Conservation (phyloP, 1,139 yeast species). For the Blastobotrys niveus region DNA sequence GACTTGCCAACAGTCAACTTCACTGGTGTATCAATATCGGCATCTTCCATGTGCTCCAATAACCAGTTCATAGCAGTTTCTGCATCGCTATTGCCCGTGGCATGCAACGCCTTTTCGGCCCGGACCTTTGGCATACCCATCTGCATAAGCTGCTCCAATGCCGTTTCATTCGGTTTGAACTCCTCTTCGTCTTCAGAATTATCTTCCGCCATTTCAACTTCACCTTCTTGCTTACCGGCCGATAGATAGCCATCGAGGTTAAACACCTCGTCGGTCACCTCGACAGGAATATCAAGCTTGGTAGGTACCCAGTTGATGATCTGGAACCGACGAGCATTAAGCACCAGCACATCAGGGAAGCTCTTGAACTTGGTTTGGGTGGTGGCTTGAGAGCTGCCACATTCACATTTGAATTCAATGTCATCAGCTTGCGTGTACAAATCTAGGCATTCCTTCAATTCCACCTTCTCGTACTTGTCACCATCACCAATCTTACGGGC, state of each 20-base stretch:
- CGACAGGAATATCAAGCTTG: conserved; percentile 69
- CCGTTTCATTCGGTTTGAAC: conserved; percentile 55
- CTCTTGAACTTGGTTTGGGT: conserved; percentile 49
- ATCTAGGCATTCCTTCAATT: conserved; percentile 49
- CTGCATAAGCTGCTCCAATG: conserved; percentile 49
- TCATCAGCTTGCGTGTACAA: conserved; percentile 46
- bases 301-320: conserved; percentile 87
- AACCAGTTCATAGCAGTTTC: conserved; percentile 92
- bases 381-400: conserved; percentile 36
- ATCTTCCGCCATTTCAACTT: conserved; percentile 38
- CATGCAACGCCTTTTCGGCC: conserved; percentile 58
- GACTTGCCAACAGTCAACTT: conserved; percentile 30
- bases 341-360: conserved; percentile 63
- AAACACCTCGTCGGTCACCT: conserved; percentile 46
- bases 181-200: conserved; percentile 19
- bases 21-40: conserved; percentile 61
- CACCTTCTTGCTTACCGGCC: conserved; percentile 39
- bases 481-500: conserved; percentile 34
- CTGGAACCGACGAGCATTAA: conserved; percentile 74
- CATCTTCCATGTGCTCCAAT: conserved; percentile 80
- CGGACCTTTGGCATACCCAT: conserved; percentile 88
- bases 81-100: conserved; percentile 61
- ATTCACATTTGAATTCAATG: conserved; percentile 68
- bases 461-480: conserved; percentile 47
- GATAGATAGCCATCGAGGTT: conserved; percentile 38